Conservation (phyloP, 2,329 filamentous ascomycete genomes). For the Colletotrichum sp. region DNA sequence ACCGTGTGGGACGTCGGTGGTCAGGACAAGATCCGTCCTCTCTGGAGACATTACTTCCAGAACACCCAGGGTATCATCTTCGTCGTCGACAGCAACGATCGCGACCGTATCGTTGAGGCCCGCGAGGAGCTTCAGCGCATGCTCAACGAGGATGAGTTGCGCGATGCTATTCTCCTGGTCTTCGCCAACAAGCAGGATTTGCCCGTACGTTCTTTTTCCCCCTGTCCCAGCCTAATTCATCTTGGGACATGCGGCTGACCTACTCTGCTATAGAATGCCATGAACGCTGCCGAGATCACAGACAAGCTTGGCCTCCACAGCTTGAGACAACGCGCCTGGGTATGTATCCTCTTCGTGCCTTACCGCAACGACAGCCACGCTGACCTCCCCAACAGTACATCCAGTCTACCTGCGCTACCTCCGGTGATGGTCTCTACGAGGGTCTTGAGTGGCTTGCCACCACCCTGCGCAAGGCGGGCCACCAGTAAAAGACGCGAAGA, state of each 20-base stretch:
- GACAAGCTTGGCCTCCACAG: slow-evolving; percentile 99
- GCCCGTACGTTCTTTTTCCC: slow-evolving; percentile 68
- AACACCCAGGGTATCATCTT: slow-evolving; percentile 99
- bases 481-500: slow-evolving; percentile 56
- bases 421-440: slow-evolving; percentile 99
- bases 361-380: not conserved
- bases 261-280: slow-evolving; percentile 76
- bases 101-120: slow-evolving; percentile 96
- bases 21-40: slow-evolving; percentile 99
- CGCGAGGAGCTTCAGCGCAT: slow-evolving; percentile 96
- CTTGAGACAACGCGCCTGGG: slow-evolving; percentile 98
- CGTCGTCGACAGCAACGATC: slow-evolving; percentile 99
- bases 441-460: slow-evolving; percentile 93
- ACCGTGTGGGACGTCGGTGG: slow-evolving; percentile 99
- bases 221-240: not conserved
- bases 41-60: slow-evolving; percentile 99
- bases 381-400: slow-evolving; percentile 74
- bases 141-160: slow-evolving; percentile 98
- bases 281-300: slow-evolving; percentile 99
- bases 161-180: slow-evolving; percentile 93
- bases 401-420: slow-evolving; percentile 99
- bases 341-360: slow-evolving; percentile 59
- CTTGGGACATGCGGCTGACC: slow-evolving; percentile 2
- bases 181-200: slow-evolving; percentile 99
- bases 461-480: slow-evolving; percentile 78